Evolutionary conservation across 2,329 filamentous ascomycete species (phyloP).

Genomic region (Tolypocladium sp.): DNA sequence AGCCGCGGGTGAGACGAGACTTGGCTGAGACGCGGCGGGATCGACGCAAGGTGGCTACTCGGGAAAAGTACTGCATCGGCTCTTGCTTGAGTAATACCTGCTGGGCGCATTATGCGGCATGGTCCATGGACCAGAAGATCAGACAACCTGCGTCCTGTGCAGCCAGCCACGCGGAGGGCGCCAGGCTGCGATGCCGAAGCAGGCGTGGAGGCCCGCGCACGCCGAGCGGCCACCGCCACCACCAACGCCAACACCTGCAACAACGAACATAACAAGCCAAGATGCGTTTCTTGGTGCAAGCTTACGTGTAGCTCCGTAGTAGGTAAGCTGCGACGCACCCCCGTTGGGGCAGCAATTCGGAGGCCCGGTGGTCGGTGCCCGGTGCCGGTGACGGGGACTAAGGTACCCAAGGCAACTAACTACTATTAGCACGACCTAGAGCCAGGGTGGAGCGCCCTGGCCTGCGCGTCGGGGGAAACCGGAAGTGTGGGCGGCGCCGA

Average conservation of each 20-base stretch:
- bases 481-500: neutral
- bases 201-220: neutral
- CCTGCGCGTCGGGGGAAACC: constrained; percentile 3
- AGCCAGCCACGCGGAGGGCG: too few species aligned
- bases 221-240: neutral
- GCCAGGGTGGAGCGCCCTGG: neutral
- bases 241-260: neutral
- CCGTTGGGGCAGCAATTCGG: neutral
- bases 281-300: too few species aligned
- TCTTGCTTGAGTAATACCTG: too few species aligned
- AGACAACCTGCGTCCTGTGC: too few species aligned
- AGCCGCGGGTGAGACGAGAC: neutral
- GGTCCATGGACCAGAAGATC: too few species aligned
- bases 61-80: neutral
- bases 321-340: too few species aligned
- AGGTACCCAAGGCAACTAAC: too few species aligned
- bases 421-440: neutral
- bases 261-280: neutral
- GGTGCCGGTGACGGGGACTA: neutral
- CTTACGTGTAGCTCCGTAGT: too few species aligned
- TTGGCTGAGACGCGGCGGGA: neutral
- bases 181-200: too few species aligned
- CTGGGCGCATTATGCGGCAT: too few species aligned
- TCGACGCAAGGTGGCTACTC: neutral
- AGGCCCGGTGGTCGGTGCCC: neutral